phyloP scores from a whole-genome alignment of 2,329 filamentous ascomycete genomes.

The Trichophyton rubrum region DNA sequence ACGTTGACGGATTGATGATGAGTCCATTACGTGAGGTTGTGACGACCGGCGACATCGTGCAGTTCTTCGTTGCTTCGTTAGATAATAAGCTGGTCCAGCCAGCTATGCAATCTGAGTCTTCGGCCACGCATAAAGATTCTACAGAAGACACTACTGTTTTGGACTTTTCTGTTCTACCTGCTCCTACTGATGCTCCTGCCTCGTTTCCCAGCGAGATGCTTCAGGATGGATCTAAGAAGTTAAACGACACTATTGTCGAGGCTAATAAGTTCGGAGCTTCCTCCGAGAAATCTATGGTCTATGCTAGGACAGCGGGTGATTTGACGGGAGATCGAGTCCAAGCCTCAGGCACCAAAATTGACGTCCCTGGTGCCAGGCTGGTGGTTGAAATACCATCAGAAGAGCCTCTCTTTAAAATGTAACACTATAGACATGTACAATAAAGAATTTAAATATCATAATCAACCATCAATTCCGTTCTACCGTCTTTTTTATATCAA shows the following conservation, averaged over 20 bases:
- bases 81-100: not conserved
- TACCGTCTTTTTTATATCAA: not conserved
- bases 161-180: not conserved
- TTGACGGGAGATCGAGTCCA: not conserved
- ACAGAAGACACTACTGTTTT: not conserved
- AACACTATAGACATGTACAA: not conserved
- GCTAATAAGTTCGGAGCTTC: conserved; percentile 28
- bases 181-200: not conserved
- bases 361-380: conserved; percentile 13
- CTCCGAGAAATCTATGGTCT: conserved; percentile 28
- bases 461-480: not conserved
- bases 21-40: conserved; percentile 30
- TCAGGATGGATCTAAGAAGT: not conserved
- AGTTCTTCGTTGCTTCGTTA: conserved; percentile 28
- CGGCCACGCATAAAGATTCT: not conserved
- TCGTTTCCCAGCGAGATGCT: not conserved
- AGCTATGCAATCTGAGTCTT: not conserved
- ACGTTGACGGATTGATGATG: conserved; percentile 21
- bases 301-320: not conserved
- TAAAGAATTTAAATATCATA: not conserved
- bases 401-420: not conserved
- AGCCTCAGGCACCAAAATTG: conserved; percentile 14
- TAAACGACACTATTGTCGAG: conserved; percentile 16
- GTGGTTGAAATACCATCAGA: conserved; percentile 3
- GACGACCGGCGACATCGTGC: conserved; percentile 27